Base-by-base conservation (phyloP, 805 yeast genomes). In the Starmerella davenportii region DNA sequence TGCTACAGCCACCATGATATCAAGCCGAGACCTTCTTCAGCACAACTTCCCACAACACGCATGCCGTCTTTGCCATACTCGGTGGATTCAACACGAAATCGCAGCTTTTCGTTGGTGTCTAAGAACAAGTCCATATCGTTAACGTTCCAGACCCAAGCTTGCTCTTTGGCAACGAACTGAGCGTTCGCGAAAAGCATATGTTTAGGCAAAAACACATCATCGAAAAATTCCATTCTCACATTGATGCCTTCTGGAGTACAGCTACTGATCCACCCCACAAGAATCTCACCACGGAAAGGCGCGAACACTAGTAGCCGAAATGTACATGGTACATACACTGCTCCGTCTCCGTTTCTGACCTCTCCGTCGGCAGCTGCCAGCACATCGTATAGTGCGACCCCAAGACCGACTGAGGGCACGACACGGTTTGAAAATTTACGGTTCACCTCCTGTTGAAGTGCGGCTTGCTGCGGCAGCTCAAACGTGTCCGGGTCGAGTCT, bases 11-110 rank as follows among this genome's bases (percentile, higher is more conserved):
- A 87, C 98, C 98, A 90, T 40, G 85, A 72, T 30, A 81, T 75
- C 49, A 92, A 73, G 4, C 98, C 98, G 92, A 84, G 81, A 33
- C 98, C 98, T 52, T 84, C 95, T 3, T 82, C 74, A 56, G 84
- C 95, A 56, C 95, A 84, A 46, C 93, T 79, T 15, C 87, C 96
- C 21, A 80, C 58, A 21, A 87, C 60, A 8, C 82, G 80, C 60
- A 82, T 85, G 14, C 95, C 82, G 9, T 95, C 90, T 11, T 69
- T 43, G 5, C 51, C 55, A 57, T 85, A 90, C 4, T 78, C 63
- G 53, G 84, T 93, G 55, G 80, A 79, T 56, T 90, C 96, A 1
- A 90, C 74, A 54, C 96, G 69, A 57, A 90, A 87, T 48, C 93
- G 68, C 46, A 90, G 79, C 60, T 76, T 81, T 55, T 90, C 98